Percentiles rank a stretch among this genome's conserved stretches.
These are phyloP conservation scores for Diplodia corticola DNA, from an alignment of 2,329 filamentous ascomycete genomes.

Conservation along the genomic window DNA sequence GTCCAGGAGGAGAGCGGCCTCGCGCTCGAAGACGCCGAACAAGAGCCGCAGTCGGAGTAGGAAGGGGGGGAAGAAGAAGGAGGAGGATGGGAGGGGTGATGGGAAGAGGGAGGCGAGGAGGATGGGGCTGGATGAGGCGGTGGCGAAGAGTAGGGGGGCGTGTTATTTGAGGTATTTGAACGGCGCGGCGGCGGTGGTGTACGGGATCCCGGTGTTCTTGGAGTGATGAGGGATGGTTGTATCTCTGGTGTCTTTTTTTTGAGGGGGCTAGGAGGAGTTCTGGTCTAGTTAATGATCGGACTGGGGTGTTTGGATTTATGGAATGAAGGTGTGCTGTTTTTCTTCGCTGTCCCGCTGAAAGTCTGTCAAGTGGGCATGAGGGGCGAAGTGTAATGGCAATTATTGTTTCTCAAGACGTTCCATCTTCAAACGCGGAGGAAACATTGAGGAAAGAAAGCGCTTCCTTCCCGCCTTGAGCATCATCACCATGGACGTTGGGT, in stretches of 20 bases:
- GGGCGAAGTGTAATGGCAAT: too few species aligned
- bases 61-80: conserved; percentile 30
- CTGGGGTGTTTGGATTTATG: too few species aligned
- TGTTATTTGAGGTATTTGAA: conserved; percentile 91
- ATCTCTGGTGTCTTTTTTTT: neutral
- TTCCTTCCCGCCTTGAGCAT: too few species aligned
- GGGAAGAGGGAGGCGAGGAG: neutral
- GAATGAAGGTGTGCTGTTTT: too few species aligned
- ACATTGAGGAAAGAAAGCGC: too few species aligned
- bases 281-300: neutral
- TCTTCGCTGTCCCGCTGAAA: too few species aligned
- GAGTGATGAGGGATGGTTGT: conserved; percentile 28
- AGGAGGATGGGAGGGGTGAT: conserved; percentile 17
- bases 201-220: conserved; percentile 90
- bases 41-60: conserved; percentile 24
- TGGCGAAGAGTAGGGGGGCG: conserved; percentile 70
- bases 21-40: conserved; percentile 28
- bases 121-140: conserved; percentile 71
- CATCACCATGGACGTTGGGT: too few species aligned
- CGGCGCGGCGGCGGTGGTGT: conserved; percentile 88
- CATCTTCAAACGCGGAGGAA: too few species aligned
- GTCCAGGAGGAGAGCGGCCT: conserved; percentile 24
- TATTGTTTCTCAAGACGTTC: too few species aligned
- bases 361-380: too few species aligned
- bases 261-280: neutral